These are phyloP conservation scores for Aspergillus arachidicola DNA, from an alignment of 2,329 filamentous ascomycete genomes.

Conservation along the genomic window DNA sequence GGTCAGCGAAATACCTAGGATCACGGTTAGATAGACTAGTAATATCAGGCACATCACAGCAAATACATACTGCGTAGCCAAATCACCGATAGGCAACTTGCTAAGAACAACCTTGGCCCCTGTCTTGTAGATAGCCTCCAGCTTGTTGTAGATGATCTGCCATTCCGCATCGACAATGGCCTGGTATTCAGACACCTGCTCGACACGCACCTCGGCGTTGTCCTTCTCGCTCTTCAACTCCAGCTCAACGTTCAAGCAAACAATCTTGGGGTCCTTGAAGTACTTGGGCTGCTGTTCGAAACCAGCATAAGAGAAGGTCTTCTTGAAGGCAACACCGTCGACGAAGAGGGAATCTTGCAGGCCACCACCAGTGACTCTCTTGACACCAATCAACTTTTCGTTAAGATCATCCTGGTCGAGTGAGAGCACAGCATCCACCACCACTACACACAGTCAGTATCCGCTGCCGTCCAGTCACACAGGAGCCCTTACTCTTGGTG, in stretches of 20 bases:
- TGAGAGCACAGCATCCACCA: conserved; percentile 92
- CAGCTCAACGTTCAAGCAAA: conserved; percentile 95
- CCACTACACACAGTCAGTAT: conserved; percentile 64
- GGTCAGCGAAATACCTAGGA: conserved; percentile 81
- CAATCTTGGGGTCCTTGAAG: conserved; percentile 92
- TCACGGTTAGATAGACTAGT: conserved; percentile 2
- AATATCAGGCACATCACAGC: not conserved
- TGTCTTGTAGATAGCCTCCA: conserved; percentile 90
- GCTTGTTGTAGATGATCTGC: conserved; percentile 99
- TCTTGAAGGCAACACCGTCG: conserved; percentile 98
- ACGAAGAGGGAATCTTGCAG: conserved; percentile 96
- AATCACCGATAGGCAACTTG: conserved; percentile 94
- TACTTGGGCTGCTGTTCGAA: conserved; percentile 99
- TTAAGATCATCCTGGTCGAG: conserved; percentile 97
- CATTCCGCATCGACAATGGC: conserved; percentile 98
- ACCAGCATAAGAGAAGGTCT: conserved; percentile 98
- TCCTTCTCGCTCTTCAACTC: conserved; percentile 99
- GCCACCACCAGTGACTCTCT: conserved; percentile 96
- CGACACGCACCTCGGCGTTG: conserved; percentile 96
- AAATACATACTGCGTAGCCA: conserved; percentile 76
- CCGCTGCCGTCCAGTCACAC: not conserved
- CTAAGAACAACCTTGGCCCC: conserved; percentile 97
- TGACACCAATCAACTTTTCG: conserved; percentile 96
- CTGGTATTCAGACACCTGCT: conserved; percentile 98
- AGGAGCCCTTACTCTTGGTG: conserved; percentile 73